phyloP scores from a whole-genome alignment of 2,329 filamentous ascomycete species.

The Diaporthe citrichinensis region DNA sequence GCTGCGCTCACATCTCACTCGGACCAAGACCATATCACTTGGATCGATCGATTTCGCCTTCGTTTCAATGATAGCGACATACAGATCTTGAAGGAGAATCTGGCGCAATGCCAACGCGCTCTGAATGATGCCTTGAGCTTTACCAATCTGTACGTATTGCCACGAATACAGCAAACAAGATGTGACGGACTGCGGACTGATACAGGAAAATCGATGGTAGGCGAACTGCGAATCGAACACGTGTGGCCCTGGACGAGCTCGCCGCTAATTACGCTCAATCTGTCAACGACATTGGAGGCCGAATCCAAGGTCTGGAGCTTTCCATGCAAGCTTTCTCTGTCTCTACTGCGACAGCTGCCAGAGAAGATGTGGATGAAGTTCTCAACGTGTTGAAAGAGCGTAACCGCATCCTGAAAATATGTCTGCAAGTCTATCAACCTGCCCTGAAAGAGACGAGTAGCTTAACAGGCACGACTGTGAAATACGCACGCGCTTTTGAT shows the following conservation, averaged over 20 bases:
- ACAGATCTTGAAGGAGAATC: constrained; percentile 9
- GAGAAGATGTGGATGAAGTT: background rate
- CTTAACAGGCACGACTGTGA: background rate
- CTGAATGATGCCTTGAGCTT: constrained; percentile 16
- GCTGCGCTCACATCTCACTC: constrained; percentile 24
- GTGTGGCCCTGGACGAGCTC: constrained; percentile 4
- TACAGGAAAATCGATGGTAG: background rate
- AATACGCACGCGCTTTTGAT: constrained; percentile 16
- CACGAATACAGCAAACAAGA: background rate
- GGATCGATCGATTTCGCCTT: constrained; percentile 15
- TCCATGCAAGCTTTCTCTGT: constrained; percentile 3
- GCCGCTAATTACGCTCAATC: constrained; percentile 12
- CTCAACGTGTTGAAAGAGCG: constrained; percentile 8
- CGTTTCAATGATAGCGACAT: constrained; percentile 27
- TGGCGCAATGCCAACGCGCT: constrained; percentile 27
- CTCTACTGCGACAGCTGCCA: background rate
- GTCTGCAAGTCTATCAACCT: constrained; percentile 19
- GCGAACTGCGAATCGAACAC: constrained; percentile 15
- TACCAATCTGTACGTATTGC: constrained; percentile 8
- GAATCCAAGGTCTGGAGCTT: constrained; percentile 3
- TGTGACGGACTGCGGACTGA: too few relatives aligned
- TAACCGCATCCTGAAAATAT: background rate
- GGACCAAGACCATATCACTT: background rate
- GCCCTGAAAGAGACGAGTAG: constrained; percentile 22
- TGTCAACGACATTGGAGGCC: constrained; percentile 10